Evolutionary conservation across 73 alveolate species (phyloP).

Genomic region (Paramecium pentaurelia): DNA sequence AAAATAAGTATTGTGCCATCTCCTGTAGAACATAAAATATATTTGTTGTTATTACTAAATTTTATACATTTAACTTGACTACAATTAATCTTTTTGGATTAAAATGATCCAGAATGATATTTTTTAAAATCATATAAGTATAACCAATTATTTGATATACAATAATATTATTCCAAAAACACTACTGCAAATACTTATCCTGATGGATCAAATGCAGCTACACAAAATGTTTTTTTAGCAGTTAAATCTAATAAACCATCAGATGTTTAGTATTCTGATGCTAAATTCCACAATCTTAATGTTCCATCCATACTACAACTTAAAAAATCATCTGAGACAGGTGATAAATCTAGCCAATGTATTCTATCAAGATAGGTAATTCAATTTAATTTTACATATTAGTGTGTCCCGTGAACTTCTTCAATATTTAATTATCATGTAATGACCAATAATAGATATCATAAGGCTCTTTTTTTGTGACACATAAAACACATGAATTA

Average conservation of each 20-base stretch:
- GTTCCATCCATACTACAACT: constrained; percentile 28
- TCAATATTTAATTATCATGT: neutral
- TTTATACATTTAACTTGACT: neutral
- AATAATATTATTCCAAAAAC: neutral
- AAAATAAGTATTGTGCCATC: neutral
- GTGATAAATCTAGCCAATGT: neutral
- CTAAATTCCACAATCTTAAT: neutral
- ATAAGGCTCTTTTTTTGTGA: neutral
- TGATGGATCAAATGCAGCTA: constrained; percentile 8
- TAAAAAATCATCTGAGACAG: neutral
- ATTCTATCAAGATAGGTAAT: neutral
- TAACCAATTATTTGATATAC: neutral
- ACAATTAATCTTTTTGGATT: neutral
- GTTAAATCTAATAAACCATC: neutral
- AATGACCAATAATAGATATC: neutral
- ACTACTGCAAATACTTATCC: neutral
- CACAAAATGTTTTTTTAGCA: neutral
- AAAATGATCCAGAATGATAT: neutral
- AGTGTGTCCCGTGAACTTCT: neutral
- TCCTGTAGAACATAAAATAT: neutral
- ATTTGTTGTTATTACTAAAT: neutral
- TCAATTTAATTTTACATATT: neutral
- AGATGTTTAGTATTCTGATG: neutral
- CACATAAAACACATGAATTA: neutral
- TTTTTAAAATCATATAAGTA: neutral